Evolutionary conservation across 2,329 filamentous ascomycete genomes (phyloP).

Genomic region (Thielaviopsis populi): DNA sequence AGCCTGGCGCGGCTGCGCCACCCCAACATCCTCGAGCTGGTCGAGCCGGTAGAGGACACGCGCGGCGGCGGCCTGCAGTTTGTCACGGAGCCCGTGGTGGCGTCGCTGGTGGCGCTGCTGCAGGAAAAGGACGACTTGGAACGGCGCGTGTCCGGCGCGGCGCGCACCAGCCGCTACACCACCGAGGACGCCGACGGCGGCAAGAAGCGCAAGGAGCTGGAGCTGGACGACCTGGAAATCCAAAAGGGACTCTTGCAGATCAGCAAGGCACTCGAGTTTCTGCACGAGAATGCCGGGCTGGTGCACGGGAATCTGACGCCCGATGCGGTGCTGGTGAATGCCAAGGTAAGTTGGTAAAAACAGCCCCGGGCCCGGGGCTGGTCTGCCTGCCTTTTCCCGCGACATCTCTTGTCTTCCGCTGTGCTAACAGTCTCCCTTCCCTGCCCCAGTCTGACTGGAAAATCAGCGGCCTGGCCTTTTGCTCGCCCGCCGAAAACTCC

Average conservation of each 20-base stretch:
- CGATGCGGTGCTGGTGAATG: constrained; percentile 84
- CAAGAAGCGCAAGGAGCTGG: constrained; percentile 60
- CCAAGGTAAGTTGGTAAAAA: constrained; percentile 52
- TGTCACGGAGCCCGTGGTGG: constrained; percentile 79
- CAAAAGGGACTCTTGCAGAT: constrained; percentile 91
- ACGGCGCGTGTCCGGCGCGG: constrained; percentile 39
- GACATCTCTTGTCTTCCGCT: background rate
- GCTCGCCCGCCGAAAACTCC: constrained; percentile 62
- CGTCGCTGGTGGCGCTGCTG: constrained; percentile 68
- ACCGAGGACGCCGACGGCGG: constrained; percentile 64
- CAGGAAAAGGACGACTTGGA: constrained; percentile 85
- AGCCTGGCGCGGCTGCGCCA: constrained; percentile 78
- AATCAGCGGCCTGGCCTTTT: constrained; percentile 85
- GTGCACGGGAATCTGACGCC: constrained; percentile 92
- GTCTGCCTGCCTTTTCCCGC: too few species aligned
- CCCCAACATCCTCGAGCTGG: constrained; percentile 79
- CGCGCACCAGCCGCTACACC: constrained; percentile 63
- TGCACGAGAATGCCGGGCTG: constrained; percentile 86
- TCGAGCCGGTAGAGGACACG: constrained; percentile 91
- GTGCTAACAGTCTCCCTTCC: background rate
- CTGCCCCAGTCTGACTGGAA: constrained; percentile 77
- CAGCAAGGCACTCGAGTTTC: constrained; percentile 83
- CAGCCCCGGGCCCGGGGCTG: too few species aligned
- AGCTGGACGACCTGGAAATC: constrained; percentile 93
- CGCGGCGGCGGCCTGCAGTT: constrained; percentile 86